Evolutionary conservation across 176 grass and related monocot genomes (phyloP).

Genomic region (Oropetium thomaeum): DNA sequence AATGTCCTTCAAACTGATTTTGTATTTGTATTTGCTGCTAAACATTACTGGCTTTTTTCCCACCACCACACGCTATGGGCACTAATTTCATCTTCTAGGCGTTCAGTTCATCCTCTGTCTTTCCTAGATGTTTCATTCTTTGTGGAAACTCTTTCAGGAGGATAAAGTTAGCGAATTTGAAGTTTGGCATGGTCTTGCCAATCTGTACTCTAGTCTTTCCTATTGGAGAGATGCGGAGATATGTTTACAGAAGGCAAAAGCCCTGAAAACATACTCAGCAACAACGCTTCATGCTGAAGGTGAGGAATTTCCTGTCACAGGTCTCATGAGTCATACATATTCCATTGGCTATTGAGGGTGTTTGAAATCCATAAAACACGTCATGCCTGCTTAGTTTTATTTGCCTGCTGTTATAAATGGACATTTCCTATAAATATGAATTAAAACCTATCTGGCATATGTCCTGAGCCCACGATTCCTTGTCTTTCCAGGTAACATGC

Average conservation of each 20-base stretch:
- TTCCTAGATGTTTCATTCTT: conserved; percentile 19
- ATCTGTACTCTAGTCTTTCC: conserved; percentile 83
- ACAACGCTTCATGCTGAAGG: conserved; percentile 72
- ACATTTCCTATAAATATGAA: background rate
- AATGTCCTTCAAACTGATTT: conserved; percentile 8
- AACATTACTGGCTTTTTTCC: background rate
- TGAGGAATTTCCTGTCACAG: conserved; percentile 25
- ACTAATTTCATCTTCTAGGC: conserved; percentile 9
- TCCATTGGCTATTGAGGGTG: background rate
- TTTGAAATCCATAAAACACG: background rate
- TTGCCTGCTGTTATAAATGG: background rate
- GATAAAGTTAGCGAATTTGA: conserved; percentile 83
- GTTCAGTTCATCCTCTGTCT: background rate
- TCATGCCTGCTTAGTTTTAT: conserved; percentile 17
- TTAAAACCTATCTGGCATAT: background rate
- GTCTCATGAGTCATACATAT: background rate
- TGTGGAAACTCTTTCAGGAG: conserved; percentile 46
- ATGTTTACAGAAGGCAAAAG: conserved; percentile 92
- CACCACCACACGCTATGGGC: background rate
- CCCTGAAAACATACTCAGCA: conserved; percentile 74
- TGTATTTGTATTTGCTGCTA: background rate
- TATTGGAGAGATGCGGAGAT: conserved; percentile 88
- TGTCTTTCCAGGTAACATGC: conserved; percentile 51
- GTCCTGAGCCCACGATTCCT: background rate
- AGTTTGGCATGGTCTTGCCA: conserved; percentile 98